phyloP scores from a whole-genome alignment of 768 basidiomycete genomes.

The Cubamyces sp. region DNA sequence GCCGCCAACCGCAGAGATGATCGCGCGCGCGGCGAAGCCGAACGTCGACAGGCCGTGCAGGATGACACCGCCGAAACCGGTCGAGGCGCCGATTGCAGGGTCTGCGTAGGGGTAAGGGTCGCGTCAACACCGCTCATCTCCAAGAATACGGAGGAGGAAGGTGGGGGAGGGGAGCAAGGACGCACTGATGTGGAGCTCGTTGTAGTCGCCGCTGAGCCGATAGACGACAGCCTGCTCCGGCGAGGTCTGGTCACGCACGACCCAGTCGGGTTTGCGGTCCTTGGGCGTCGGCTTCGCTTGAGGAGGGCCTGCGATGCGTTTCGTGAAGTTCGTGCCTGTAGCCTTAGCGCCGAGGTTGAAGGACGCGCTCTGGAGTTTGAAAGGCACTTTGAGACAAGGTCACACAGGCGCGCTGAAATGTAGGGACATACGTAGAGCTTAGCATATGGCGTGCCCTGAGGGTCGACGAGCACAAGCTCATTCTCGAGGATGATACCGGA shows the following conservation, averaged over 20 bases:
- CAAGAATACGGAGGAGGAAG: not conserved
- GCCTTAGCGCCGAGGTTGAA: slow-evolving; percentile 50
- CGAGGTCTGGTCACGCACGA: slow-evolving; percentile 44
- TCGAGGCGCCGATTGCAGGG: slow-evolving; percentile 67
- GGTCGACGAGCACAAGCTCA: slow-evolving; percentile 66
- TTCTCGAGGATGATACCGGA: slow-evolving; percentile 72
- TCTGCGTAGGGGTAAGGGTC: slow-evolving; percentile 67
- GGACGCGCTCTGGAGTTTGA: slow-evolving; percentile 36
- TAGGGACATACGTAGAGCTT: slow-evolving; percentile 43
- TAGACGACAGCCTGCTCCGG: slow-evolving; percentile 50
- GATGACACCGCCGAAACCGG: slow-evolving; percentile 85
- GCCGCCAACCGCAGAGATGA: slow-evolving; percentile 65
- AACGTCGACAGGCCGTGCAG: slow-evolving; percentile 84
- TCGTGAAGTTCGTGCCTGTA: slow-evolving; percentile 43
- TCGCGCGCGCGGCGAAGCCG: slow-evolving; percentile 79
- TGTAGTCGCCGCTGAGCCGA: slow-evolving; percentile 56
- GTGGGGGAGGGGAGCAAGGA: not conserved
- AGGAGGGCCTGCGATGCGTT: slow-evolving; percentile 43
- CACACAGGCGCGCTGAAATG: not conserved
- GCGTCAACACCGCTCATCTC: slow-evolving; percentile 23
- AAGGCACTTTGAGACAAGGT: not conserved
- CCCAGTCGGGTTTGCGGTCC: slow-evolving; percentile 45
- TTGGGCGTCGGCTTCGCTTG: slow-evolving; percentile 41
- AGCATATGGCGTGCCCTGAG: slow-evolving; percentile 52
- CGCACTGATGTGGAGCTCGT: slow-evolving; percentile 53